Conservation (phyloP, 2,329 filamentous ascomycete genomes). For the Colletotrichum lindemuthianum region DNA sequence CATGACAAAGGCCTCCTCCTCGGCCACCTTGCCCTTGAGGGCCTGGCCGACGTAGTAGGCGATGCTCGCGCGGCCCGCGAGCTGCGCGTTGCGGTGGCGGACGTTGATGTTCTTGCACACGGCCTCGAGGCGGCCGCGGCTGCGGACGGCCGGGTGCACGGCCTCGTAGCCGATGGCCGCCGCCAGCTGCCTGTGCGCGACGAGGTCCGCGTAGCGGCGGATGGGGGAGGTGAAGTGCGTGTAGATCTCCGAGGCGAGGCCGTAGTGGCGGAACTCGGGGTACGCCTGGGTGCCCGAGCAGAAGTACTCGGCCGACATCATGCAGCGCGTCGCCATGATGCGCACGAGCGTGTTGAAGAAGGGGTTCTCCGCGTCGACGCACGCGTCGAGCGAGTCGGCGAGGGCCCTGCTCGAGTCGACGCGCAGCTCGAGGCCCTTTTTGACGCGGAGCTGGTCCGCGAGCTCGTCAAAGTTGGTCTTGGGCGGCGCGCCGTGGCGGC, state of each 20-base stretch:
- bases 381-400: constrained; percentile 89
- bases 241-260: constrained; percentile 95
- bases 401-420: constrained; percentile 92
- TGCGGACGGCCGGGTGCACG: constrained; percentile 83
- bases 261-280: constrained; percentile 96
- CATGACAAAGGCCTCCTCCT: constrained; percentile 96
- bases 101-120: constrained; percentile 99
- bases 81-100: constrained; percentile 95
- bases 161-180: constrained; percentile 94
- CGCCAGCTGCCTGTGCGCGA: constrained; percentile 92
- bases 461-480: constrained; percentile 98
- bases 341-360: constrained; percentile 99
- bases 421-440: constrained; percentile 81
- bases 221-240: constrained; percentile 99
- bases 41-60: constrained; percentile 99
- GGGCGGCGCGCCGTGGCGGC: constrained; percentile 90
- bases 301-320: constrained; percentile 99
- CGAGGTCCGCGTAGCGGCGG: constrained; percentile 94
- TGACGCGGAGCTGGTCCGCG: constrained; percentile 87
- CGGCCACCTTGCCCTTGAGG: constrained; percentile 78
- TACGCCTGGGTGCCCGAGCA: constrained; percentile 92
- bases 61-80: constrained; percentile 91
- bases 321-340: constrained; percentile 97
- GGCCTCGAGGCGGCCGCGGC: constrained; percentile 85
- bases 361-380: constrained; percentile 81